Conservation (phyloP, 352 stramenopile species). For the Elongisporangium anandrum region DNA sequence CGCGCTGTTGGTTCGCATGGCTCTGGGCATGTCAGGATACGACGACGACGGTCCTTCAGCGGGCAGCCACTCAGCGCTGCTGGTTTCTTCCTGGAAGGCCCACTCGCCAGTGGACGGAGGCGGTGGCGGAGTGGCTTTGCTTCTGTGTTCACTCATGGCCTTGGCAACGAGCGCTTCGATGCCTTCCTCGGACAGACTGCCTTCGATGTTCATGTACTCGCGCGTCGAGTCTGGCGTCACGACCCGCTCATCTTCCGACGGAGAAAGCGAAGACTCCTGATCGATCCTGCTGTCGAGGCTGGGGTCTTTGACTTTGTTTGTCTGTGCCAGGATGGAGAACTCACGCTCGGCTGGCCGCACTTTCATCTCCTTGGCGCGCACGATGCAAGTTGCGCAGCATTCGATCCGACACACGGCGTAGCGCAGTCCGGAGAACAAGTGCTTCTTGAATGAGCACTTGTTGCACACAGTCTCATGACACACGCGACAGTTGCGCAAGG, state of each 20-base stretch:
- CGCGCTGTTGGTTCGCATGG: background rate
- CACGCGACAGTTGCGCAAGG: slow-evolving; percentile 18
- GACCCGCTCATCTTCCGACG: background rate
- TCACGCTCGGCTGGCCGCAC: background rate
- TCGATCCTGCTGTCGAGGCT: no score
- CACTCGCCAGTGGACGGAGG: background rate
- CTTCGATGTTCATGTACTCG: background rate
- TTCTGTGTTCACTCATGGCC: background rate
- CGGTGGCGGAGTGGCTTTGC: background rate
- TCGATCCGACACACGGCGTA: slow-evolving; percentile 15
- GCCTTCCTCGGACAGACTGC: background rate
- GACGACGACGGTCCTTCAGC: background rate
- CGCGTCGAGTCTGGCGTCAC: background rate
- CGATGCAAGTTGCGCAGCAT: slow-evolving; percentile 39
- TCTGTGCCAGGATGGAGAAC: background rate
- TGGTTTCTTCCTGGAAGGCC: background rate
- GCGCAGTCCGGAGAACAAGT: slow-evolving; percentile 15
- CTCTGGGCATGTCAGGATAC: background rate
- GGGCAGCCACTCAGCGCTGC: background rate
- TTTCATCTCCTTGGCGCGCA: slow-evolving; percentile 22
- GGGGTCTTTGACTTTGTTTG: background rate
- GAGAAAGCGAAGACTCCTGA: background rate
- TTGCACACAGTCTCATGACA: slow-evolving; percentile 24
- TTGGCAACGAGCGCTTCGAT: background rate
- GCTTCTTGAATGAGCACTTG: slow-evolving; percentile 37